Percentiles rank a stretch among this genome's conserved stretches.
Evolutionary conservation across 805 yeast species (phyloP).

Genomic region (Metschnikowia kunwiensis): DNA sequence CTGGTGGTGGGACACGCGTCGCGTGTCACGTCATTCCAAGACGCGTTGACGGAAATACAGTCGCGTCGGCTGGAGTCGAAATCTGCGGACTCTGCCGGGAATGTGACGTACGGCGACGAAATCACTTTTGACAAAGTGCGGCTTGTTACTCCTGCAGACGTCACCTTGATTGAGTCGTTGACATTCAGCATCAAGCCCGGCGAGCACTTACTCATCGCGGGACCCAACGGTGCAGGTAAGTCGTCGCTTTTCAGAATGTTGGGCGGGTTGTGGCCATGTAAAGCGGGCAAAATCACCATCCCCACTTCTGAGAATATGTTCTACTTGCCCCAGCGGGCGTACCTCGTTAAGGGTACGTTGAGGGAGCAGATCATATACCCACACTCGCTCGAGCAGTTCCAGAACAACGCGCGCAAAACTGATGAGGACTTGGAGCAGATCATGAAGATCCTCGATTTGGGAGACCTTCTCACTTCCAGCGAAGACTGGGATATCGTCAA

Average conservation of each 20-base stretch:
- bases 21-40: slow-evolving; percentile 68
- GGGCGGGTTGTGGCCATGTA: slow-evolving; percentile 92
- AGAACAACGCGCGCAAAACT: slow-evolving; percentile 34
- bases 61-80: slow-evolving; percentile 18
- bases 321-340: slow-evolving; percentile 91
- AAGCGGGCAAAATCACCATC: slow-evolving; percentile 53
- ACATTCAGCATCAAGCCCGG: slow-evolving; percentile 75
- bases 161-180: slow-evolving; percentile 61
- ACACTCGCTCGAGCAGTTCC: slow-evolving; percentile 58
- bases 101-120: slow-evolving; percentile 44
- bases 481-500: slow-evolving; percentile 56
- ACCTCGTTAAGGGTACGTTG: slow-evolving; percentile 73
- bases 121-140: slow-evolving; percentile 74
- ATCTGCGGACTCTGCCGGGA: slow-evolving; percentile 18
- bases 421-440: slow-evolving; percentile 53
- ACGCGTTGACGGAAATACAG: slow-evolving; percentile 51
- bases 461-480: slow-evolving; percentile 44
- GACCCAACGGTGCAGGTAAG: slow-evolving; percentile 96
- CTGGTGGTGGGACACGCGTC: slow-evolving; percentile 80
- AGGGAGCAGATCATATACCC: slow-evolving; percentile 91
- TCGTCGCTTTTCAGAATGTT: slow-evolving; percentile 86
- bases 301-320: slow-evolving; percentile 70
- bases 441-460: slow-evolving; percentile 55
- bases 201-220: slow-evolving; percentile 82
- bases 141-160: slow-evolving; percentile 82